phyloP scores from a whole-genome alignment of 768 basidiomycete genomes.

The Kwoniella dejecticola region DNA sequence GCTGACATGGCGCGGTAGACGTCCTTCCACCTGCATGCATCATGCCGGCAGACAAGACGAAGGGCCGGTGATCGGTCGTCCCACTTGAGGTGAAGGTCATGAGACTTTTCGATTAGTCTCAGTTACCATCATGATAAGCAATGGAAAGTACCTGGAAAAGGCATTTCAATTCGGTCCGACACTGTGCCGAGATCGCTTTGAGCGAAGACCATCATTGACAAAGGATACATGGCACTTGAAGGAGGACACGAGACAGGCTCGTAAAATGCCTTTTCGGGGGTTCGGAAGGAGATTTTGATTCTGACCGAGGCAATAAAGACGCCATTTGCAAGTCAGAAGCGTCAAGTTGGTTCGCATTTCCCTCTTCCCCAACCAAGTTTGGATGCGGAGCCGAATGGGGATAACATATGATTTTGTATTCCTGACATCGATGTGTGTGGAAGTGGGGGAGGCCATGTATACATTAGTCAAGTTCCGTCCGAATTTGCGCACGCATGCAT shows the following conservation, averaged over 20 bases:
- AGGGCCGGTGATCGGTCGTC: not conserved
- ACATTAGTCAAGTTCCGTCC: too few relatives aligned
- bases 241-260: too few relatives aligned
- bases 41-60: not conserved
- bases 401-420: too few relatives aligned
- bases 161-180: slow-evolving; percentile 3
- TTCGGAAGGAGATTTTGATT: not conserved
- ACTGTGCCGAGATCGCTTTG: not conserved
- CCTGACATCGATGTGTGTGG: too few relatives aligned
- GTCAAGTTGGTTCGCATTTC: not conserved
- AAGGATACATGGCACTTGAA: too few relatives aligned
- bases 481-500: too few relatives aligned
- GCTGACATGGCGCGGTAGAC: not conserved
- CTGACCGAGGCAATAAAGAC: not conserved
- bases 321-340: not conserved
- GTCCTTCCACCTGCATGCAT: too few relatives aligned
- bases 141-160: not conserved
- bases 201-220: not conserved
- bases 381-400: too few relatives aligned
- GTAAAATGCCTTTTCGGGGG: too few relatives aligned
- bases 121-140: not conserved
- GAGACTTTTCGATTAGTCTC: not conserved
- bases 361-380: not conserved
- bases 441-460: too few relatives aligned
- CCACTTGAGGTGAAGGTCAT: not conserved